Conservation (phyloP, 805 yeast species). For the Yamadazyma scolyti region DNA sequence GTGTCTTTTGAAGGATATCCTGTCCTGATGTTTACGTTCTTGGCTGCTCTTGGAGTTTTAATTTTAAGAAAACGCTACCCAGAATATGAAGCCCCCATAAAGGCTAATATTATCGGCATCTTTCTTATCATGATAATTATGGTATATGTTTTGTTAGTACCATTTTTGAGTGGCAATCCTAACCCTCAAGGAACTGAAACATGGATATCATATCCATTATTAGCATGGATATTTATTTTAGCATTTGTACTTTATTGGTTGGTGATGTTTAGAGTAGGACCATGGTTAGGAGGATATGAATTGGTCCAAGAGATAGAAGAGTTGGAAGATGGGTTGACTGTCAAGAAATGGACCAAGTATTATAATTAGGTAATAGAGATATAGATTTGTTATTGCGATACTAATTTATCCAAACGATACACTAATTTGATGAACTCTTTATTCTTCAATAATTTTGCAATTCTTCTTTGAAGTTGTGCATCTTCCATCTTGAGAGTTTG, state of each 20-base stretch:
- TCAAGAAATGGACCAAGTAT: conserved; percentile 53
- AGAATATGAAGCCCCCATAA: conserved; percentile 46
- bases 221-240: conserved; percentile 39
- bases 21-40: conserved; percentile 44
- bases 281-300: conserved; percentile 43
- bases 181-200: conserved; percentile 38
- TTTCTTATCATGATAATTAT: conserved; percentile 43
- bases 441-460: too few relatives aligned
- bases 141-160: conserved; percentile 48
- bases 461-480: too few relatives aligned
- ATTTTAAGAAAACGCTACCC: conserved; percentile 50
- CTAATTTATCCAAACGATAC: too few relatives aligned
- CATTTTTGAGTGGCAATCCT: conserved; percentile 34
- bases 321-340: conserved; percentile 55
- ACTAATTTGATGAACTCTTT: too few relatives aligned
- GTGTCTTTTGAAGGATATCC: conserved; percentile 53
- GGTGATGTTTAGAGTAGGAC: conserved; percentile 45
- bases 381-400: too few relatives aligned
- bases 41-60: conserved; percentile 56
- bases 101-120: conserved; percentile 49
- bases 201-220: conserved; percentile 49
- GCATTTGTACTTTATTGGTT: conserved; percentile 55
- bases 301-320: conserved; percentile 37
- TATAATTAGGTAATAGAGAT: conserved; percentile 1
- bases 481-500: too few relatives aligned